Evolutionary conservation across 108 stramenopile species (phyloP), one percentile per base, ranked within the genome.

Genomic region (Cyclotella kingstonii): DNA sequence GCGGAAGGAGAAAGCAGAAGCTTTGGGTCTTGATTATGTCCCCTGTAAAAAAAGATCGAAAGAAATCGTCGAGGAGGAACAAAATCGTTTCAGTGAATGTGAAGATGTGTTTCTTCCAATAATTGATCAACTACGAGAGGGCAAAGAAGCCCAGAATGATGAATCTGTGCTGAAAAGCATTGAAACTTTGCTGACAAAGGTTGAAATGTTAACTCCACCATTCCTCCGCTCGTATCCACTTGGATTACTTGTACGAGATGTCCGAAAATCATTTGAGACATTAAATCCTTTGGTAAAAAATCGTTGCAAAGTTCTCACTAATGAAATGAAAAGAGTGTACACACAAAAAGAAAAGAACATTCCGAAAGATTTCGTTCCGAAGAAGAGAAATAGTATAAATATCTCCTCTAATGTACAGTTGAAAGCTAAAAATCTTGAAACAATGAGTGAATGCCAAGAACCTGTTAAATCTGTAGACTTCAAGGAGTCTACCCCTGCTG

Each of bases 301-400:
- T 11, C 28, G 63, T 12, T 80, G 79, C 51, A 75, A 80, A 46
- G 44, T 43, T 2, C 65, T 77, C 2, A 77, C 79, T 2, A 54
- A 59, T 9, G 75, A 67, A 51, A 75, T 80, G 76, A 77, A 77
- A 36, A 31, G 66, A 29, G 71, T 80, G 12, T 80, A 68, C 54
- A 60, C 43, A 10, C 70, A 77, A 36, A 80, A 73, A 30, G 61
- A 66, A 2, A 56, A 41, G 18, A 61, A 44, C 35, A 48, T 66
- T 23, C 76, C 79, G 11, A 66, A 60, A 6, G 76, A 54, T 56
- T 80, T 80, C 48, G 66, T 68, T 56, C 76, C 79, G n/a, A 63
- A 63, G 17, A 80, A 63, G 55, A 46, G 60, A 22, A 22, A 22
- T 8, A 67, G 59, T 5, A 54, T 15, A 25, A 54, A 66, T 18